Conservation (phyloP, 1,284 basidiomycete genomes). For the Acaromyces ingoldii region DNA sequence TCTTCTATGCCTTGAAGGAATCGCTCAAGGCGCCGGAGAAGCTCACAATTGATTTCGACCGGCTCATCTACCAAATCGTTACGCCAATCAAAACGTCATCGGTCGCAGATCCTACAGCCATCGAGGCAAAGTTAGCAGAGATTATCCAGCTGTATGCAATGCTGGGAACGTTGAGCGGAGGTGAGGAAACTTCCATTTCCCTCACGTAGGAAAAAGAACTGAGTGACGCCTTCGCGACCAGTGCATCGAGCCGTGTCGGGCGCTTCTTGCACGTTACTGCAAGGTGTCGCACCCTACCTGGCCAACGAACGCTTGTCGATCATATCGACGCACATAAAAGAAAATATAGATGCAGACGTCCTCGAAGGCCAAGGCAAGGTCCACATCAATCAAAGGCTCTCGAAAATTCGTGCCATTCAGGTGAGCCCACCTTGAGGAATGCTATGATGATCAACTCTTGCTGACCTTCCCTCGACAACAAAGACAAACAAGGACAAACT, state of each 20-base stretch:
- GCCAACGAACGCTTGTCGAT: background rate
- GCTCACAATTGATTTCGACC: slow-evolving; percentile 8
- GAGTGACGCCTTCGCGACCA: background rate
- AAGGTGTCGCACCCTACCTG: background rate
- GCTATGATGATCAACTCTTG: no score
- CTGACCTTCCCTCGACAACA: background rate
- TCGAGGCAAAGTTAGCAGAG: background rate
- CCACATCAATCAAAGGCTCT: background rate
- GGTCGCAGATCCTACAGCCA: slow-evolving; percentile 1
- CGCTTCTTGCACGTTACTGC: background rate
- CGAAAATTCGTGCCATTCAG: no score
- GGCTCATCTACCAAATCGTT: slow-evolving; percentile 5
- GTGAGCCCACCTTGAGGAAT: no score
- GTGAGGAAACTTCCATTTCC: background rate
- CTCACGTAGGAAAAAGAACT: background rate
- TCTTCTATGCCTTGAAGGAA: background rate
- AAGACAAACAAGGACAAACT: background rate
- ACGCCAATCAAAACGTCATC: background rate
- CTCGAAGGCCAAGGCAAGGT: slow-evolving; percentile 5
- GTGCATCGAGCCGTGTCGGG: no score
- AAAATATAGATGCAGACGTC: background rate
- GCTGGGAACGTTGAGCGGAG: background rate
- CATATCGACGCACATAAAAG: background rate
- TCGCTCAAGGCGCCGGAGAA: background rate
- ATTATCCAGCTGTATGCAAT: background rate